Evolutionary conservation across 306 rosid genomes (phyloP), one percentile per base, ranked within the genome.

Genomic region (Datisca glomerata): DNA sequence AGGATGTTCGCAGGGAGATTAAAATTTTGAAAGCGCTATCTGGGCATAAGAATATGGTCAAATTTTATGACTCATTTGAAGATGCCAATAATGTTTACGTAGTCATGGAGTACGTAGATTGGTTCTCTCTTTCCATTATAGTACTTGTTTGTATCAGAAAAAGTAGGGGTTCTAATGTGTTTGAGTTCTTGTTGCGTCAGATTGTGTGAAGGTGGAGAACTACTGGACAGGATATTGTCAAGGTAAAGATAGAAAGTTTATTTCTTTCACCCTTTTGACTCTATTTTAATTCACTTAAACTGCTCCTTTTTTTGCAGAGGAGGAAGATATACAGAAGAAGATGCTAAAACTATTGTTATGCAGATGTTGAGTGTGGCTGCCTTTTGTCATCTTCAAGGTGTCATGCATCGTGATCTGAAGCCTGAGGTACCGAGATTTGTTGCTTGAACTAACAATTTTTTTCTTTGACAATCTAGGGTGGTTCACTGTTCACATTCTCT

Each of bases 161-260:
- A 29, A 27, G 13, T 18, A 32, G 27, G 20, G 24, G 54, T 38
- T 61, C 44, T 45, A 24, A 63, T 27, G 2, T 46, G 18, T 50
- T 50, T 23, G 21, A 27, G 18, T 45, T 41, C 42, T 52, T 12
- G 60, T 59, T 47, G 53, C 38, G 32, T 37, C 71, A 89, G 97
- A 73, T 68, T 89, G 70, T 89, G 97, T 49, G 91, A 89, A 68
- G 95, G 95, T 37, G 97, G 97, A 67, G 97, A 89, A 68, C 72
- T 89, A 33, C 68, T 89, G 43, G 97, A 89, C 68, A 83, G 87
- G 70, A 89, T 89, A 55, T 69, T 83, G 59, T 73, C 89, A 10
- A 89, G 97, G 97, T 89, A 72, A n/a, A n/a, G n/a, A n/a, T n/a
- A n/a, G n/a, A n/a, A n/a, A n/a, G n/a, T n/a, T n/a, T n/a, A n/a